phyloP scores from a whole-genome alignment of 495 filamentous ascomycete genomes.

The Podospora sp. region DNA sequence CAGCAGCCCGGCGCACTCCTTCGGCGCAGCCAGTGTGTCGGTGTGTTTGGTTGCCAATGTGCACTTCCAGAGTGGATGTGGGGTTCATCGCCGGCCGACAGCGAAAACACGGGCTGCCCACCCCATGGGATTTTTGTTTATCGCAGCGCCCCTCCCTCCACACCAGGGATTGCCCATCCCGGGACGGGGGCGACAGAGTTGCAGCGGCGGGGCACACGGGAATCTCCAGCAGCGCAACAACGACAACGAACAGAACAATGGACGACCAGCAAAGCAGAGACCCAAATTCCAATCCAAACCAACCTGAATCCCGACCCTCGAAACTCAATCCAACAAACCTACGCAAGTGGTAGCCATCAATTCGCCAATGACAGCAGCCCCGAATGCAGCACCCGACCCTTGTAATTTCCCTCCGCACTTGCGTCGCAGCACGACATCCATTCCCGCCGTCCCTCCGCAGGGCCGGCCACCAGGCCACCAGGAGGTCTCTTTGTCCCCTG shows the following conservation, averaged over 20 bases:
- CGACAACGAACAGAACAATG: background rate
- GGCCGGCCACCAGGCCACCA: background rate
- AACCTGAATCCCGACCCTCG: background rate
- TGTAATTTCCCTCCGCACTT: slow-evolving; percentile 17
- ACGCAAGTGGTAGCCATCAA: background rate
- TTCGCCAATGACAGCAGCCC: slow-evolving; percentile 6
- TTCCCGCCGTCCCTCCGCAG: background rate
- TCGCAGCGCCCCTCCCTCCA: slow-evolving; percentile 5
- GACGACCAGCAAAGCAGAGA: background rate
- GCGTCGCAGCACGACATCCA: background rate
- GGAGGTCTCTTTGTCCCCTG: background rate
- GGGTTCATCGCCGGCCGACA: background rate
- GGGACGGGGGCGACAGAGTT: slow-evolving; percentile 1
- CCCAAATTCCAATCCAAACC: background rate
- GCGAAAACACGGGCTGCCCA: slow-evolving; percentile 12
- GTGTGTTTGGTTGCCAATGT: slow-evolving; percentile 14
- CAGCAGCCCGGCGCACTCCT: background rate
- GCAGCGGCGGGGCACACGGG: slow-evolving; percentile 13
- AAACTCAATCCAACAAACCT: background rate
- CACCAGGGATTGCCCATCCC: background rate
- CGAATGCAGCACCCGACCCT: slow-evolving; percentile 4
- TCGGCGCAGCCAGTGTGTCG: slow-evolving; percentile 2
- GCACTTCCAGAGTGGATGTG: background rate
- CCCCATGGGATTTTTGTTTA: slow-evolving; percentile 17
- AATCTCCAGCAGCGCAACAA: slow-evolving; percentile 20